These are phyloP conservation scores for Volvariella surrecta DNA, from an alignment of 1,284 basidiomycete species.

Conservation along the genomic window DNA sequence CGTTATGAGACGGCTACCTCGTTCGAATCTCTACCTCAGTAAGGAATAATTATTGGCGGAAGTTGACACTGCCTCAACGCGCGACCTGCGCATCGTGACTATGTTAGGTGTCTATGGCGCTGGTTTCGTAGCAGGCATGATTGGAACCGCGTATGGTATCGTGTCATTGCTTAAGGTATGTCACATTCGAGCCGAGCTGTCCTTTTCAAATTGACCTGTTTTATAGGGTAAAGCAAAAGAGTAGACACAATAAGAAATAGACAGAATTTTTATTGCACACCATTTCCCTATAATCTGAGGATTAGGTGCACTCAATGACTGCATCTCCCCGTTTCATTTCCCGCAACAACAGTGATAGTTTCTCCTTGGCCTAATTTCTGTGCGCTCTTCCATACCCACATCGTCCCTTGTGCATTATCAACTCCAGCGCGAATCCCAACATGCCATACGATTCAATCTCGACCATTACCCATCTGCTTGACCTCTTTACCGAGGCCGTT, in stretches of 20 bases:
- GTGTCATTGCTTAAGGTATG: slow-evolving; percentile 9
- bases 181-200: not conserved
- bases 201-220: not conserved
- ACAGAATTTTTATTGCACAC: too few species aligned
- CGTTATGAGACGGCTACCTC: slow-evolving; percentile 28
- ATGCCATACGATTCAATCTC: too few species aligned
- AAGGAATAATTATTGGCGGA: slow-evolving; percentile 12
- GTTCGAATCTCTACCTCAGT: slow-evolving; percentile 30
- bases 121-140: slow-evolving; percentile 45
- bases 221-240: not conserved
- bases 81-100: slow-evolving; percentile 4
- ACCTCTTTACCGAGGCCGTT: too few species aligned
- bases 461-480: too few species aligned
- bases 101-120: slow-evolving; percentile 43
- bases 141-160: slow-evolving; percentile 39
- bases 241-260: not conserved
- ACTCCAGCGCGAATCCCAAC: too few species aligned
- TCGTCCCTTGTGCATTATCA: too few species aligned
- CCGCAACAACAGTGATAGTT: too few species aligned
- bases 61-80: slow-evolving; percentile 3
- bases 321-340: too few species aligned
- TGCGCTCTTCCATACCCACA: too few species aligned
- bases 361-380: too few species aligned
- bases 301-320: too few species aligned
- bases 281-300: too few species aligned